Percentiles rank a stretch among this genome's conserved stretches.
Evolutionary conservation across 1,284 basidiomycete genomes (phyloP).

Genomic region (Papiliotrema terrestris): DNA sequence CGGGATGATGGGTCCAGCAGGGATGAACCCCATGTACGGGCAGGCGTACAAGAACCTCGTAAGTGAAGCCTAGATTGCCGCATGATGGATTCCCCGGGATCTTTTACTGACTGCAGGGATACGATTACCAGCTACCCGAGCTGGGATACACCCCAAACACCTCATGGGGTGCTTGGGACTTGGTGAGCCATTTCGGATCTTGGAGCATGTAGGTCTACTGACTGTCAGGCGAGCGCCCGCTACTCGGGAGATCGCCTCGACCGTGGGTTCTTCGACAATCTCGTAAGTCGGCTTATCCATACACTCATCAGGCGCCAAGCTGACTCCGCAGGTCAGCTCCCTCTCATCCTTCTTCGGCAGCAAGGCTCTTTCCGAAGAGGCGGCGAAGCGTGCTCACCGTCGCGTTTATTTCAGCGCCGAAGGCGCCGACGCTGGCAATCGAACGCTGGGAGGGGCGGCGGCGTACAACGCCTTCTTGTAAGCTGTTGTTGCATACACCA

Average conservation of each 20-base stretch:
- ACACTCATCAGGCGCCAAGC: background rate
- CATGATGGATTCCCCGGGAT: background rate
- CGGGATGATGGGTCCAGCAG: conserved; percentile 6
- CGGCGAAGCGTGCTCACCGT: conserved; percentile 36
- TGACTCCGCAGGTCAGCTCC: conserved; percentile 22
- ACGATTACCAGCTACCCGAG: conserved; percentile 34
- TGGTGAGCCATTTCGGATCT: conserved; percentile 19
- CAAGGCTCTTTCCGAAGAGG: conserved; percentile 35
- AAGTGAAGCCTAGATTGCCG: conserved; percentile 2
- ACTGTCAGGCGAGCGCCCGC: conserved; percentile 30
- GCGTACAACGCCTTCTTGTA: conserved; percentile 45
- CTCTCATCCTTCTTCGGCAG: conserved; percentile 36
- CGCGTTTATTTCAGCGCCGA: conserved; percentile 35
- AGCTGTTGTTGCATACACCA: conserved; percentile 5
- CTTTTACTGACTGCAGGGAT: conserved; percentile 18
- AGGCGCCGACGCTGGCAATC: conserved; percentile 35
- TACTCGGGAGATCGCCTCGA: conserved; percentile 32
- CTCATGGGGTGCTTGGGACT: conserved; percentile 36
- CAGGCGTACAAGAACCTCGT: conserved; percentile 30
- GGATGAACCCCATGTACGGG: background rate
- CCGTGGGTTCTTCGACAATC: conserved; percentile 40
- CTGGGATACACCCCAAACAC: conserved; percentile 29
- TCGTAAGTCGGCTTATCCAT: conserved; percentile 28
- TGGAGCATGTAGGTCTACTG: background rate
- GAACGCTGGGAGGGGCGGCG: conserved; percentile 42